Percentiles rank a stretch among this genome's conserved stretches.
Conservation (phyloP, 495 filamentous ascomycete species). For the Podospora bellae-mahoneyi region DNA sequence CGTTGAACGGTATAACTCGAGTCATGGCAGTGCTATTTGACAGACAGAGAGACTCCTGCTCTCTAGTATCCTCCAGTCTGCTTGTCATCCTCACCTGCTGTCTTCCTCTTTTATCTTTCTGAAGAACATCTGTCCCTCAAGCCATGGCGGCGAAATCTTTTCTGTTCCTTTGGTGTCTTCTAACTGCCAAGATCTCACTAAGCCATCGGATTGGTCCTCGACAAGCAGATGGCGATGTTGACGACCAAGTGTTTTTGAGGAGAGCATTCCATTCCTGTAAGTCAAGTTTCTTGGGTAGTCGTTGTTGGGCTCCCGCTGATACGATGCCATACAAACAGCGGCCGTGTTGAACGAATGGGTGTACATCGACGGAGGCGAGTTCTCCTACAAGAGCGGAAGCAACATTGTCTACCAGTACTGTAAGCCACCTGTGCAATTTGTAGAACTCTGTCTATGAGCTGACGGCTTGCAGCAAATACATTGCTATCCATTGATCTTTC, state of each 20-base stretch:
- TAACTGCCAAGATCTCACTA: background rate
- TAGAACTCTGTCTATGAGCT: background rate
- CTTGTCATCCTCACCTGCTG: background rate
- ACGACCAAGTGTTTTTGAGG: conserved; percentile 20
- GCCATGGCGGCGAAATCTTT: conserved; percentile 9
- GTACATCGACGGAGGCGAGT: conserved; percentile 28
- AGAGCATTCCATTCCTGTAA: conserved; percentile 29
- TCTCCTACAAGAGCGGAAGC: conserved; percentile 18
- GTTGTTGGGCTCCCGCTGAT: background rate
- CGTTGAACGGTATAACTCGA: background rate
- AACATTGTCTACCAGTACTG: conserved; percentile 22
- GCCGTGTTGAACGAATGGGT: conserved; percentile 23
- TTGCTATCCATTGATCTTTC: conserved; percentile 26
- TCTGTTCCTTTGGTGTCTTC: conserved; percentile 1
- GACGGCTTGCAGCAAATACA: conserved; percentile 16
- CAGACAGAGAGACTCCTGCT: background rate
- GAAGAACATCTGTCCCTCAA: background rate
- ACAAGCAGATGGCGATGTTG: conserved; percentile 23
- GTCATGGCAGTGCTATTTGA: background rate
- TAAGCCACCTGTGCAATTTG: conserved; percentile 3
- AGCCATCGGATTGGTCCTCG: conserved; percentile 10
- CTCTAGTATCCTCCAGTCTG: background rate
- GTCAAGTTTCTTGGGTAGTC: background rate
- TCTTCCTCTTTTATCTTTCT: background rate
- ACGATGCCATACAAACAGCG: conserved; percentile 16